Conservation (phyloP, 1,284 basidiomycete species). For the Takashimella koratensis region DNA sequence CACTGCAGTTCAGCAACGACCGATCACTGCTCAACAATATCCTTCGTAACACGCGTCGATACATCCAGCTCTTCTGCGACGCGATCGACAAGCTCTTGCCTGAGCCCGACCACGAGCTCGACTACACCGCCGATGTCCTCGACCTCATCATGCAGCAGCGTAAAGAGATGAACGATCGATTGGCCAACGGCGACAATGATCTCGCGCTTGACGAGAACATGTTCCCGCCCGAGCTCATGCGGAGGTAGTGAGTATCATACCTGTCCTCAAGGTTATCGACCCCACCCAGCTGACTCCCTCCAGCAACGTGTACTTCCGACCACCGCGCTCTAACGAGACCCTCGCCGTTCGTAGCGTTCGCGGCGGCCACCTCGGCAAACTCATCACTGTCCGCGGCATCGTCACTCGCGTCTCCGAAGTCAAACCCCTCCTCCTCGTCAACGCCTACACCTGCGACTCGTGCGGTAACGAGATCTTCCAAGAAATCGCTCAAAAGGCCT, state of each 20-base stretch:
- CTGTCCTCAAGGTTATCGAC: conserved; percentile 1
- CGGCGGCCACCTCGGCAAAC: conserved; percentile 76
- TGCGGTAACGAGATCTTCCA: conserved; percentile 99
- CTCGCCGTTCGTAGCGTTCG: conserved; percentile 90
- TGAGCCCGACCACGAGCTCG: conserved; percentile 79
- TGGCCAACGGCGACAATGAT: conserved; percentile 46
- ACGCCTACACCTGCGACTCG: conserved; percentile 97
- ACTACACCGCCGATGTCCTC: conserved; percentile 83
- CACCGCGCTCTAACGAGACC: conserved; percentile 62
- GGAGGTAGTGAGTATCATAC: conserved; percentile 78
- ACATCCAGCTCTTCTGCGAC: conserved; percentile 83
- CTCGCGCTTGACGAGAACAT: conserved; percentile 46
- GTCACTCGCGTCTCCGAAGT: conserved; percentile 98
- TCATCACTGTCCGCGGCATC: conserved; percentile 95
- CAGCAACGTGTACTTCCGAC: conserved; percentile 91
- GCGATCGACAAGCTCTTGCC: conserved; percentile 88
- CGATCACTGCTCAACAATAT: conserved; percentile 71
- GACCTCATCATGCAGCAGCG: conserved; percentile 94
- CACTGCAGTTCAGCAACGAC: conserved; percentile 53
- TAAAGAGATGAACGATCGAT: conserved; percentile 76
- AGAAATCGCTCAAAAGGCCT: conserved; percentile 90
- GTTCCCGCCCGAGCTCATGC: conserved; percentile 84
- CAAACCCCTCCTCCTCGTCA: conserved; percentile 93
- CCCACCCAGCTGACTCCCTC: neutral
- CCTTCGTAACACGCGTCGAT: conserved; percentile 80